phyloP scores from a whole-genome alignment of 495 filamentous ascomycete genomes.

The Daldinia grandis region DNA sequence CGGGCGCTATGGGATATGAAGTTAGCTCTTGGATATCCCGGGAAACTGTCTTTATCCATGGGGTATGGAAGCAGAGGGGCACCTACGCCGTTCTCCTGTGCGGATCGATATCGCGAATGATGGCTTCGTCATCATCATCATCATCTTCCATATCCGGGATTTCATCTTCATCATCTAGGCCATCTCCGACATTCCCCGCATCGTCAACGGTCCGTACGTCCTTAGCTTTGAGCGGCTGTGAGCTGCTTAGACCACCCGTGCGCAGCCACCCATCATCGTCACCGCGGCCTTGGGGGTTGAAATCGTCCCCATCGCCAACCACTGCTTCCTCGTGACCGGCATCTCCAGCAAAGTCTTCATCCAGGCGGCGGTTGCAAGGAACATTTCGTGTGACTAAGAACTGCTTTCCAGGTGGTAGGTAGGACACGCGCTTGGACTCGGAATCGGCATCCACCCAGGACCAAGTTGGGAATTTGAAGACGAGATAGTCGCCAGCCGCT shows the following conservation, averaged over 20 bases:
- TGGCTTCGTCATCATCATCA: conserved; percentile 90
- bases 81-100: conserved; percentile 74
- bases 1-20: conserved; percentile 64
- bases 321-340: conserved; percentile 84
- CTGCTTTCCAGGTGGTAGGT: conserved; percentile 92
- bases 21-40: conserved; percentile 3
- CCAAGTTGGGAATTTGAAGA: conserved; percentile 99
- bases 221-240: conserved; percentile 73
- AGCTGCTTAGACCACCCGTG: conserved; percentile 78
- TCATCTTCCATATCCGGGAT: conserved; percentile 99
- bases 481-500: conserved; percentile 94
- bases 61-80: background rate
- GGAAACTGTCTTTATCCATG: background rate
- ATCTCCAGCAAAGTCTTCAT: conserved; percentile 91
- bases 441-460: conserved; percentile 91
- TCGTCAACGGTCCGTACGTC: conserved; percentile 91
- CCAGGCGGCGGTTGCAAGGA: conserved; percentile 87
- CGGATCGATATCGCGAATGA: conserved; percentile 79
- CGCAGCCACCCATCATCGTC: conserved; percentile 88
- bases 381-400: conserved; percentile 94
- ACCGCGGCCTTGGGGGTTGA: conserved; percentile 58
- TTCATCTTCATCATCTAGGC: conserved; percentile 79
- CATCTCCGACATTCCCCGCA: conserved; percentile 76
- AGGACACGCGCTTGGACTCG: conserved; percentile 74
- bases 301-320: conserved; percentile 77